phyloP scores from a whole-genome alignment of 169 alveolate species.

The Cryptosporidium xiaoi region DNA sequence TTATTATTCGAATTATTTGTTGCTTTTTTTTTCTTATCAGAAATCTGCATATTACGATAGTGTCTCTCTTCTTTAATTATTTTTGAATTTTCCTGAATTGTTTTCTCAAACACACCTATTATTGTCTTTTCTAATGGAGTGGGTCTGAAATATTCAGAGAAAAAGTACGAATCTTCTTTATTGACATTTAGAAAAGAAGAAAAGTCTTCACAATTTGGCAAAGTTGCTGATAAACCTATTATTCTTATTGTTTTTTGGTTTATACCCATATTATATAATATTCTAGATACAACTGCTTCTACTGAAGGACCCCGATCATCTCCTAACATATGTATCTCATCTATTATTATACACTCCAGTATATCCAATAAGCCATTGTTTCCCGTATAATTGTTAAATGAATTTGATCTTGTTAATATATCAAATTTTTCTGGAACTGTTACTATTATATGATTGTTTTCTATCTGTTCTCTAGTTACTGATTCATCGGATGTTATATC shows the following conservation, averaged over 20 bases:
- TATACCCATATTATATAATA: conserved; percentile 77
- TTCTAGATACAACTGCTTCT: conserved; percentile 99
- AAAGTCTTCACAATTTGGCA: conserved; percentile 99
- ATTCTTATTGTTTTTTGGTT: conserved; percentile 51
- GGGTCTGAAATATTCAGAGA: conserved; percentile 96
- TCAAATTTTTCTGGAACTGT: conserved; percentile 99
- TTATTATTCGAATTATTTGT: background rate
- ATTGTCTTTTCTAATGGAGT: conserved; percentile 96
- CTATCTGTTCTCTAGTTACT: conserved; percentile 94
- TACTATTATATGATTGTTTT: conserved; percentile 96
- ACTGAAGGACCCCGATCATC: conserved; percentile 99
- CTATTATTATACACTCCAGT: conserved; percentile 94
- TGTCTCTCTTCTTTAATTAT: background rate
- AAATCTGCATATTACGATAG: background rate
- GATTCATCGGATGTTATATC: conserved; percentile 97
- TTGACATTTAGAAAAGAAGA: conserved; percentile 96
- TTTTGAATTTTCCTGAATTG: background rate
- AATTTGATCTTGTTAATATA: conserved; percentile 94
- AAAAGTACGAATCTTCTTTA: conserved; percentile 94
- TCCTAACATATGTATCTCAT: conserved; percentile 99
- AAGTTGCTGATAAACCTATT: conserved; percentile 99
- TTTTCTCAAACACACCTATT: conserved; percentile 93
- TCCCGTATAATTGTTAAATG: background rate
- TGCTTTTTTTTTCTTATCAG: background rate
- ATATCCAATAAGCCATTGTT: conserved; percentile 75